Base-by-base conservation (phyloP, 495 filamentous ascomycete genomes). In the Cairneyella variabilis region DNA sequence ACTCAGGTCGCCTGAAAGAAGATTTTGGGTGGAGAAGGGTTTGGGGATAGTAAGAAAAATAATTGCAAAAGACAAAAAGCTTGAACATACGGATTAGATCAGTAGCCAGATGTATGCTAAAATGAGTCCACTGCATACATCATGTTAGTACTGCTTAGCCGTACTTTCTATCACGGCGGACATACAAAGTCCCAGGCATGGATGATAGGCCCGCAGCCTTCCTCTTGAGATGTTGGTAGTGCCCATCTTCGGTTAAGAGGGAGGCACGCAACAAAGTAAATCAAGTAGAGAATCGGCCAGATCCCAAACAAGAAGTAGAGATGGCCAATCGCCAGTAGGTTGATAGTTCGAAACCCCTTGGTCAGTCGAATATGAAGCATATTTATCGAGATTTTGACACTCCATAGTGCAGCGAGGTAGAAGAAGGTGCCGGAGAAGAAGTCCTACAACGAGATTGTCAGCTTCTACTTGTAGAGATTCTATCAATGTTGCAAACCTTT, bases 161-260 rank as follows among this genome's bases (percentile, higher is more conserved):
- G 23, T 22, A 43, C 23, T 5, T 20, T n/a, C 1, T n/a, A 43
- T 14, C 1, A 43, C n/a, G n/a, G n/a, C n/a, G n/a, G 23, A 43
- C 40, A 43, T 43, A 43, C 40, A 43, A 43, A 43, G 40, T 43
- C 40, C 40, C 40, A 43, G 40, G 40, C 40, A 43, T 43, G 40
- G 6, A 43, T 20, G 6, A 43, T 23, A 20, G 40, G 40, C 40
- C 16, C 16, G 21, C 40, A 43, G n/a, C n/a, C n/a, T n/a, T n/a
- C n/a, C 23, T 20, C 3, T 43, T 20, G 40, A 43, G 16, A 5
- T 43, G 40, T 6, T 43, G 40, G 40, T 20, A 43, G 21, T 5
- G 40, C 40, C 40, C 40, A 43, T 3, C 40, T 43, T 43, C 20
- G 36, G n/a, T 38, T 5, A 14, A 38, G 36, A 38, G 36, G 40